A percentile compares a stretch with the other conserved stretches of the same genome.
These are phyloP conservation scores for Phaeophleospora eucalypticola DNA, from an alignment of 2,329 filamentous ascomycete genomes.

Conservation along the genomic window DNA sequence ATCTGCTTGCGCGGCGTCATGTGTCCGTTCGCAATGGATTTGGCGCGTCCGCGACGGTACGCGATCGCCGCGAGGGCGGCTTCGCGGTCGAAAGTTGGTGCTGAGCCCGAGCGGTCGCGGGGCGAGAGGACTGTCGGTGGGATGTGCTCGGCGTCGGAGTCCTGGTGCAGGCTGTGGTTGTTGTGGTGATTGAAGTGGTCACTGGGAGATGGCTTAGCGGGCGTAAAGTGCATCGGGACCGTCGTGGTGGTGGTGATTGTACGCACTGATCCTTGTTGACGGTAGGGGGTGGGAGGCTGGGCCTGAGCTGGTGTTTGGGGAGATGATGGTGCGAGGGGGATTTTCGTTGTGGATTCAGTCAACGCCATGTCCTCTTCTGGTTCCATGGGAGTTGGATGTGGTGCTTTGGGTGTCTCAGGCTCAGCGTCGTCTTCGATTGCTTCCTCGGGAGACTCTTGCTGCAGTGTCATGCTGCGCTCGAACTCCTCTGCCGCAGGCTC, in stretches of 20 bases:
- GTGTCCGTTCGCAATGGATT: conserved; percentile 62
- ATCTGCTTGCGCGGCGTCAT: conserved; percentile 59
- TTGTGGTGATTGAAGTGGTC: conserved; percentile 15
- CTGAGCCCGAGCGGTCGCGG: conserved; percentile 14
- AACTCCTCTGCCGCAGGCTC: conserved; percentile 13
- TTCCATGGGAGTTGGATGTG: conserved; percentile 18
- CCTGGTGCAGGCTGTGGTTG: no score
- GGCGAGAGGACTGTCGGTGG: conserved; percentile 16
- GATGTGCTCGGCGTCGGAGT: conserved; percentile 21
- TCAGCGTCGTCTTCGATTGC: conserved; percentile 13
- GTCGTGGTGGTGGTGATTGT: conserved; percentile 48
- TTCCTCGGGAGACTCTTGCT: conserved; percentile 11
- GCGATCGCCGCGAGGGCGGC: conserved; percentile 72
- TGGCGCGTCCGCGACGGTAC: conserved; percentile 66
- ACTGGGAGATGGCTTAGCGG: conserved; percentile 26
- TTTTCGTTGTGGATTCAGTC: conserved; percentile 14
- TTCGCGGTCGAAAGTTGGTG: conserved; percentile 52
- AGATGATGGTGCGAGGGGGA: conserved; percentile 40
- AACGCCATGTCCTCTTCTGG: conserved; percentile 6
- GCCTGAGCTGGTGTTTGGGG: conserved; percentile 22
- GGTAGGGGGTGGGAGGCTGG: conserved; percentile 23
- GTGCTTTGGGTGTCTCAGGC: conserved; percentile 15
- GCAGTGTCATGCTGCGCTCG: conserved; percentile 27
- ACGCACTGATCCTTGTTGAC: conserved; percentile 32
- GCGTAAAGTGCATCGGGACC: conserved; percentile 46